Base-by-base conservation (phyloP, 106 monocot genomes). In the Dioscorea zingiberensis region DNA sequence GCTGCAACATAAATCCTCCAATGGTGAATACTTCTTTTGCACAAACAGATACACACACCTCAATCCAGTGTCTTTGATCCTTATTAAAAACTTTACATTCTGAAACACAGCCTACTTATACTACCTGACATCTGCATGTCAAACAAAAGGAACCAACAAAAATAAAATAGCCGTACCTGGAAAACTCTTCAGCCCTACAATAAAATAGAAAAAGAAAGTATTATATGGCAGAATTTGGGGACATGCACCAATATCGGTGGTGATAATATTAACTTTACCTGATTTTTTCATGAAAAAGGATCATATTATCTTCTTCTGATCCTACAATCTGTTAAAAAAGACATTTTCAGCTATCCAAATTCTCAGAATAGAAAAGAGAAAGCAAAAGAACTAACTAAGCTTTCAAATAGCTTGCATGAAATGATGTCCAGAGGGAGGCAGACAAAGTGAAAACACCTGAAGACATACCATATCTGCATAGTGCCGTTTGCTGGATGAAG, bases 241-340 rank as follows among this genome's bases (percentile, higher is more conserved):
- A 2, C 10, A 8, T 51, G 67, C 67, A 57, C 44, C 56, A 56
- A 15, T 17, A 68, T 65, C 30, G 66, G 32, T 71, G 46, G 27
- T 67, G 25, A 16, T 44, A 71, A 19, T 24, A 1, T 1, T 23
- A 18, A 51, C 1, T 5, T 62, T 61, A 97, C 97, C 88, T 85
- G 69, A 92, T 69, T 72, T 83, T 97, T 63, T 97, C 88, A 80
- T 97, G 86, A 72, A 92, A 97, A 48, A 97, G 75, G 25, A 97
- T 86, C 27, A 69, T 64, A 60, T 97, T 97, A 61, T 97, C 97
- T 75, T 97, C 97, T 71, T 92, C 88, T 47, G 88, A 86, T 54
- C 88, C 91, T 44, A 97, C 83, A 11, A 89, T 51, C 97, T 97
- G 81, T 27, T 51, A 51, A 16, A 66, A 8, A 66, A 8, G 10